Base-by-base conservation (phyloP, 1,139 yeast genomes). In the Kluyveromyces sp. region DNA sequence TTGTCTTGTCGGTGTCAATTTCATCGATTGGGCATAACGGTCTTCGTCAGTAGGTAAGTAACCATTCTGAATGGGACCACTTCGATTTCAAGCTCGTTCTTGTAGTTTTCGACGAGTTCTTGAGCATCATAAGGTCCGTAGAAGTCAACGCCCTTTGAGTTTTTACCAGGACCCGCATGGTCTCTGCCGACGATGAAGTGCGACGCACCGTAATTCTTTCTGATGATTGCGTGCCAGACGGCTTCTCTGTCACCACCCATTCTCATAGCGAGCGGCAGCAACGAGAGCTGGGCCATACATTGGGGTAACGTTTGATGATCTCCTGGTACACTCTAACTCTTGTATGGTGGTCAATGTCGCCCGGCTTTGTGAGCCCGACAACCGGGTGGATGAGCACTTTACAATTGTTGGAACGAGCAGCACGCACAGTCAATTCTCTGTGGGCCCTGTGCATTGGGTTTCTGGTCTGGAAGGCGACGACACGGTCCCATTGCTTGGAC, bases 171-270 rank as follows among this genome's bases (percentile, higher is more conserved):
- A 52, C 97, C 97, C 49, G 97, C 97, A 64, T 90, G 97, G 68
- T 90, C 97, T 73, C 98, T 83, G 52, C 98, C 97, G 47, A 90
- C 96, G 62, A 92, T 92, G 70, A 90, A 90, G 68, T 90, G 97
- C 48, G 96, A 86, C 47, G 95, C 96, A 65, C 97, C 97, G 66
- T 84, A 89, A 71, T 90, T 90, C 75, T 89, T 87, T 71, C 97
- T 84, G 65, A 90, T 90, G 63, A 90, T 84, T 28, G 97, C 96
- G 66, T 90, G 97, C 97, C 97, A 90, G 46, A 90, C 84, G 33
- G 97, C 97, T 72, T 90, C 97, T 67, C 96, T 82, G 68, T 92
- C 97, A 68, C 97, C 97, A 52, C 95, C 97, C 97, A 90, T 90
- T 75, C 97, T 82, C 97, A 90, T 90, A 43, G 97, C 97, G 60